Base-by-base conservation (phyloP, 2,329 filamentous ascomycete genomes). In the Fusarium phyllophilum region DNA sequence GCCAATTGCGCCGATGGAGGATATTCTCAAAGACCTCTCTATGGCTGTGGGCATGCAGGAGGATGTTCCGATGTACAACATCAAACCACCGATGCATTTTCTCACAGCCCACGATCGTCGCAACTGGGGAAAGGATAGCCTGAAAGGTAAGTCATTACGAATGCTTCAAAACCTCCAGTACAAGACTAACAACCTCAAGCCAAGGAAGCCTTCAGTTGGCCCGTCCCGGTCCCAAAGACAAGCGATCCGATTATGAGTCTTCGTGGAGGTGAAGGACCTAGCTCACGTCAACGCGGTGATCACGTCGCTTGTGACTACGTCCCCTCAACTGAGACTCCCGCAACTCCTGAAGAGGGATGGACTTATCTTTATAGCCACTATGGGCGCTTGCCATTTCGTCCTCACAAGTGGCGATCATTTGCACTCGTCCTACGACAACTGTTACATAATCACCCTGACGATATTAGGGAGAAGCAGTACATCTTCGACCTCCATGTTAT, bases 1-100 rank as follows among this genome's bases (percentile, higher is more conserved):
- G 11, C 84, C 85, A 0, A 79, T 86, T 7, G 83, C 83, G 56
- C 85, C 86, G 17, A 66, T 81, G 14, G 46, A 71, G 3, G 66
- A 71, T 8, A 42, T 51, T 8, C n/a, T 78, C 34, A 79, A 80
- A 45, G 75, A 78, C 7, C 75, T 81, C 31, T 66, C 77, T 17
- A 62, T 62, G 42, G 63, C 24, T 60, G 77, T 68, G 12, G 57
- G 70, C 6, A 64, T 66, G 26, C 71, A 65, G 29, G 55, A 44
- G 51, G 68, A 68, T 42, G 52, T 41, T 18, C 61, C 65, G 6
- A 49, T 46, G 20, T 74, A 77, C 42, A 72, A 74, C 29, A 66
- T 74, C 29, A 63, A 70, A 38, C 78, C 78, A 10, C 82, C 79
- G 4, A 36, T 82, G n/a, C 80, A 82, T 46, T 81, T 82, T 18